Conservation (phyloP, 768 basidiomycete species). For the button mushroom (Agaricus bisporus) region DNA sequence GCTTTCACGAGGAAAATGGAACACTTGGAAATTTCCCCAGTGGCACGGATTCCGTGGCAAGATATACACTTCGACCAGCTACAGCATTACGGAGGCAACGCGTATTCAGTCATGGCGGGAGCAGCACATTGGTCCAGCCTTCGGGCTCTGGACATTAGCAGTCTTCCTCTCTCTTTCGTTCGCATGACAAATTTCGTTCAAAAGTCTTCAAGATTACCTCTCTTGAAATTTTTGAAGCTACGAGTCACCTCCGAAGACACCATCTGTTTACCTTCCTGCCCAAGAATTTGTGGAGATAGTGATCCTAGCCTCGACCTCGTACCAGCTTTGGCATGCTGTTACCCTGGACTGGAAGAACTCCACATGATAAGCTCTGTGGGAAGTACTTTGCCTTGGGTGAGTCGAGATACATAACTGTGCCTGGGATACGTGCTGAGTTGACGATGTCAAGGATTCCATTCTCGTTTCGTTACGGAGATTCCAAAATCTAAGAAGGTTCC, state of each 20-base stretch:
- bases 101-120: not conserved
- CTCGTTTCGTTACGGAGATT: not conserved
- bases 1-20: not conserved
- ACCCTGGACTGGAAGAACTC: not conserved
- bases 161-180: not conserved
- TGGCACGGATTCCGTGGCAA: not conserved
- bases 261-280: no score
- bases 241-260: slow-evolving; percentile 4
- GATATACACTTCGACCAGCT: not conserved
- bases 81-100: slow-evolving; percentile 3
- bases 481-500: not conserved
- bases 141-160: slow-evolving; percentile 1
- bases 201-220: not conserved
- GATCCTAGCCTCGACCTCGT: not conserved
- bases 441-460: not conserved
- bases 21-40: not conserved
- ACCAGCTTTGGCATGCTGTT: not conserved
- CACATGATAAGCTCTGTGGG: not conserved
- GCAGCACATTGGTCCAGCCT: not conserved
- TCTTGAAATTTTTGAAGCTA: not conserved
- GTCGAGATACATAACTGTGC: not conserved
- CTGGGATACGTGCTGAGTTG: not conserved
- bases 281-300: not conserved
- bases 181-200: not conserved
- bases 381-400: slow-evolving; percentile 5